Evolutionary conservation across 768 basidiomycete genomes (phyloP), one percentile per base, ranked within the genome.

Genomic region (Mycena epipterygia): DNA sequence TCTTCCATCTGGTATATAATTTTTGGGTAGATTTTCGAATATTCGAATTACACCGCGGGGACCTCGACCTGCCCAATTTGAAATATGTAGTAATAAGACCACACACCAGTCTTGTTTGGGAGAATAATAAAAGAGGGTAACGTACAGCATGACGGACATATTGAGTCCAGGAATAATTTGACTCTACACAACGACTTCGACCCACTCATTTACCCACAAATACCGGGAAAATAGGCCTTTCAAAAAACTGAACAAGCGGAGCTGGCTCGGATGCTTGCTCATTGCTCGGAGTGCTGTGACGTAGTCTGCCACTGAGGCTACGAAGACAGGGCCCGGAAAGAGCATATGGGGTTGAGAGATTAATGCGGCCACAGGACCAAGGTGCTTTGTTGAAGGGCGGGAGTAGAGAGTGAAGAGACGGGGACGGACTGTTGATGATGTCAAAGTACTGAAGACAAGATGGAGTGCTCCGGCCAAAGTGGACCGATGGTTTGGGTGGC

Each of bases 161-260:
- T n/a, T n/a, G n/a, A n/a, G n/a, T n/a, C n/a, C n/a, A n/a, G n/a
- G n/a, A n/a, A n/a, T n/a, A n/a, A n/a, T 5, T n/a, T 11, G 14
- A 17, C n/a, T 41, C 51, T 64, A 64, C 33, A 92, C 84, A 19
- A 25, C 56, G 25, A 89, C 71, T 73, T 85, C 83, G 4, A 84
- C 81, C 82, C 90, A 89, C 73, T 90, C 89, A 65, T 91, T 91
- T 41, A 89, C 85, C 91, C 92, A 93, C 89, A 93, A 88, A 75
- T 91, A 90, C 51, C 89, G 82, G 30, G 89, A 91, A 72, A 87
- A 88, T 19, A 77, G 64, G 29, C 92, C 82, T 72, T 91, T 89
- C 64, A 91, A 77, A 84, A 89, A 90, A 52, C 91, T 82, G 79
- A 91, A 91, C 90, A 91, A 91, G 41, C 86, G 84, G 67, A 90